phyloP scores from a whole-genome alignment of 2,329 filamentous ascomycete species.

The Ilyonectria mors-panacis region DNA sequence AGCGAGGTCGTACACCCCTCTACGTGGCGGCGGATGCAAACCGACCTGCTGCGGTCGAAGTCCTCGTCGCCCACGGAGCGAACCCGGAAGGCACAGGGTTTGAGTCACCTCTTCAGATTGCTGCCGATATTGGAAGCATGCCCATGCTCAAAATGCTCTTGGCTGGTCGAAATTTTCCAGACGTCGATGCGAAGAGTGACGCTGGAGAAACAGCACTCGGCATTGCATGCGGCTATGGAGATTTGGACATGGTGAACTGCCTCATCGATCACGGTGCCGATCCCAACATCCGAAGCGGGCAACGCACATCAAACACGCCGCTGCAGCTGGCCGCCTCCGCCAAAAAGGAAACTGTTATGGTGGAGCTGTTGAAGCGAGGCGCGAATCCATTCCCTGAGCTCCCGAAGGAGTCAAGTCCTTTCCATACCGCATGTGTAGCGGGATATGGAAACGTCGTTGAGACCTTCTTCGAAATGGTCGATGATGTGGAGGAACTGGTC shows the following conservation, averaged over 20 bases:
- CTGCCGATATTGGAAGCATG: slow-evolving; percentile 30
- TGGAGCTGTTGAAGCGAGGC: slow-evolving; percentile 38
- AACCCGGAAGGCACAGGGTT: slow-evolving; percentile 31
- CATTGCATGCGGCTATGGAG: slow-evolving; percentile 26
- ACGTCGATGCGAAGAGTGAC: slow-evolving; percentile 27
- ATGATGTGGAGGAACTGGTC: slow-evolving; percentile 28
- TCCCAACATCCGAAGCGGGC: slow-evolving; percentile 31
- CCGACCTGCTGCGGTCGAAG: slow-evolving; percentile 22
- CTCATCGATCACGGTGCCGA: slow-evolving; percentile 43
- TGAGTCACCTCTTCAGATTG: slow-evolving; percentile 34
- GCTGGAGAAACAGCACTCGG: slow-evolving; percentile 32
- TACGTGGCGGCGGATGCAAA: slow-evolving; percentile 31
- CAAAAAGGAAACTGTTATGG: slow-evolving; percentile 16
- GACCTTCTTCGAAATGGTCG: slow-evolving; percentile 30
- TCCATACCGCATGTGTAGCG: slow-evolving; percentile 29
- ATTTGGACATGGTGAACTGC: slow-evolving; percentile 31
- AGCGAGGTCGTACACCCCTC: slow-evolving; percentile 24
- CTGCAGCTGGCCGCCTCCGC: slow-evolving; percentile 26
- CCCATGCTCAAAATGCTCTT: slow-evolving; percentile 29
- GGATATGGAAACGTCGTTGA: slow-evolving; percentile 29
- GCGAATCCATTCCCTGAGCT: slow-evolving; percentile 26
- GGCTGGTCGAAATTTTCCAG: slow-evolving; percentile 18
- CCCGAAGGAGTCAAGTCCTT: slow-evolving; percentile 26
- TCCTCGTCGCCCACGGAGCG: slow-evolving; percentile 31
- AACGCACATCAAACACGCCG: slow-evolving; percentile 25